Evolutionary conservation across 257 asterid genomes (phyloP), one percentile per base, ranked within the genome.

Genomic region (Cinchona pubescens): DNA sequence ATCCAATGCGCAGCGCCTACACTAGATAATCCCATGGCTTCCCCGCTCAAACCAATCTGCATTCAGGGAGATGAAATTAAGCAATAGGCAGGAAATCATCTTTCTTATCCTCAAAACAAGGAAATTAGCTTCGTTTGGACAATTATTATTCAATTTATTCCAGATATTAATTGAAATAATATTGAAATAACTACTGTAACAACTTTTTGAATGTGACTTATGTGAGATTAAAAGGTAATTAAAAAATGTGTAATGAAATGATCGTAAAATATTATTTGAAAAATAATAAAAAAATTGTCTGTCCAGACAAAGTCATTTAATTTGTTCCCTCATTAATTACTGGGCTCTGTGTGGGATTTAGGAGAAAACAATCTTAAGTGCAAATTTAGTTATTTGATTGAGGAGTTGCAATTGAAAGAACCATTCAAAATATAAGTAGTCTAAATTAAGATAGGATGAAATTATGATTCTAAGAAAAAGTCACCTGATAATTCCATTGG

Each of bases 41-140:
- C 98, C 67, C 98, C 98, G 85, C 83, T 85, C 82, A 93, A 60
- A 73, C 98, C 98, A 77, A 93, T 73, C 98, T 93, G 90, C 76
- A 72, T 21, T 64, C 58, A 38, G 27, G 34, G 21, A 15, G 60
- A 29, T 53, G n/a, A 29, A 69, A 34, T 63, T 34, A 29, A 53
- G 48, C 38, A 75, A 77, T 13, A 43, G 45, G 34, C 32, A 29
- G 63, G 61, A 74, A 59, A 29, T 58, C 37, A 2, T 10, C 6
- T 11, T 5, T n/a, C n/a, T n/a, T n/a, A n/a, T n/a, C n/a, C n/a
- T 59, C 37, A 3, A 27, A 2, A 2, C 37, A 13, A 27, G 29
- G 35, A 59, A 45, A 27, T 10, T 18, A 37, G 5, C 40, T 37
- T 27, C 27, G 14, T 12, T 27, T n/a, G n/a, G n/a, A n/a, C n/a